Base-by-base conservation (phyloP, 495 filamentous ascomycete species). In the Penicillium paxilli region DNA sequence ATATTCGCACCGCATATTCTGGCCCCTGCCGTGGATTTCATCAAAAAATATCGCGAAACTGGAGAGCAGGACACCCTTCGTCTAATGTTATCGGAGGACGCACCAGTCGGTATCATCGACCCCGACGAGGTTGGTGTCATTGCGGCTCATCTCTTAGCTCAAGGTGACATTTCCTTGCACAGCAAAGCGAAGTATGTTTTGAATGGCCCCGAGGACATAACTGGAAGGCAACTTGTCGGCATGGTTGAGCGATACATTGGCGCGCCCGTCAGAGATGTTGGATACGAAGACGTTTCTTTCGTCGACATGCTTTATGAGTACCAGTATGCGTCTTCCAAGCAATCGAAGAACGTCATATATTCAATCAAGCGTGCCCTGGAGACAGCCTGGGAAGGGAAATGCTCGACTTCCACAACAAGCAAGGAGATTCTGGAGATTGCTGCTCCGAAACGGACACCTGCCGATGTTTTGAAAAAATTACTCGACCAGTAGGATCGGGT, bases 201-300 rank as follows among this genome's bases (percentile, higher is more conserved):
- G 9, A 78, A 74, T 52, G 75, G 75, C 14, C 75, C 73, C 0
- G 71, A 69, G 40, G 71, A 78, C 40, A 64, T 76, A 4, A 72
- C 66, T 28, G 76, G 76, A 8, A 51, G 51, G 17, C 57, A 71
- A 45, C 50, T 77, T 45, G 69, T 78, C 17, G 51, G 66, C 17
- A 51, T 78, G 60, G 58, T 79, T 9, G 75, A 77, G 70, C 42
- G 67, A 46, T 10, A 74, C 16, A 75, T 71, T 19, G 75, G 74
- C 14, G 56, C 53, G 0, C 42, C 40, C 11, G 68, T 77, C 3
- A 49, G 73, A 24, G 55, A 69, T 6, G 71, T 76, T n/a, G 52
- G 14, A 23, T 79, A 69, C 33, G 45, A 73, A 52, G 74, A 79
- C 49, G 21, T 64, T 17, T 70, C 68, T 9, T 63, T 66, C 25